phyloP scores from a whole-genome alignment of 2,329 filamentous ascomycete genomes.

The Aspergillus sp. region DNA sequence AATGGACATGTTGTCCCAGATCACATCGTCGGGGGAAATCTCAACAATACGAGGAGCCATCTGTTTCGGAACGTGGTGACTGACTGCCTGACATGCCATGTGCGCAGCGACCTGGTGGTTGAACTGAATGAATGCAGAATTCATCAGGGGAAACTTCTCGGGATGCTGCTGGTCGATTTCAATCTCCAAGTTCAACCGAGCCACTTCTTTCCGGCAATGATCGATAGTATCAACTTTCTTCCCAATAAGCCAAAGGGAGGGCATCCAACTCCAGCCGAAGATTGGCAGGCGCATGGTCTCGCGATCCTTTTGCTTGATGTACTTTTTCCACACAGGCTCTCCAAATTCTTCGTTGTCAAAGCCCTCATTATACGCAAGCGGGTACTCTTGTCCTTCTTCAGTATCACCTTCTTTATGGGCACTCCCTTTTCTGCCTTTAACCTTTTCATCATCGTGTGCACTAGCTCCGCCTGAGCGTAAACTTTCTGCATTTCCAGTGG shows the following conservation, averaged over 20 bases:
- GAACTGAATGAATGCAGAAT: constrained; percentile 96
- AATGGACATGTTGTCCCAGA: constrained; percentile 97
- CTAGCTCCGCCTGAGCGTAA: constrained; percentile 3
- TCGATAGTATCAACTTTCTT: constrained; percentile 95
- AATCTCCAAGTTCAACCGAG: constrained; percentile 83
- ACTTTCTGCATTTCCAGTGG: constrained; percentile 8
- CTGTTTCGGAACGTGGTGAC: constrained; percentile 83
- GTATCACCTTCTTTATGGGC: constrained; percentile 20
- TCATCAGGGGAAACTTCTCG: constrained; percentile 85
- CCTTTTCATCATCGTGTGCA: constrained; percentile 4
- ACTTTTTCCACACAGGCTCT: constrained; percentile 71
- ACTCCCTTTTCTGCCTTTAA: constrained; percentile 7
- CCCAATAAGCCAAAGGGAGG: constrained; percentile 68
- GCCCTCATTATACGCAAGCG: constrained; percentile 55
- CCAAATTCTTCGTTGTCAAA: constrained; percentile 56
- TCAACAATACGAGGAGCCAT: constrained; percentile 93
- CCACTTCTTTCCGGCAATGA: constrained; percentile 78
- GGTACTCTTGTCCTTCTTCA: constrained; percentile 46
- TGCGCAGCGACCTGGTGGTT: constrained; percentile 96
- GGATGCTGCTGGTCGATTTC: constrained; percentile 80
- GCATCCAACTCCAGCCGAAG: constrained; percentile 61
- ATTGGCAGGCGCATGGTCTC: constrained; percentile 73
- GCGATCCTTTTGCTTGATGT: constrained; percentile 71
- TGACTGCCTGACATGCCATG: constrained; percentile 91
- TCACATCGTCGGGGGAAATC: constrained; percentile 82